Evolutionary conservation across 768 basidiomycete species (phyloP), one percentile per base, ranked within the genome.

Genomic region (Coprinopsis marcescibilis): DNA sequence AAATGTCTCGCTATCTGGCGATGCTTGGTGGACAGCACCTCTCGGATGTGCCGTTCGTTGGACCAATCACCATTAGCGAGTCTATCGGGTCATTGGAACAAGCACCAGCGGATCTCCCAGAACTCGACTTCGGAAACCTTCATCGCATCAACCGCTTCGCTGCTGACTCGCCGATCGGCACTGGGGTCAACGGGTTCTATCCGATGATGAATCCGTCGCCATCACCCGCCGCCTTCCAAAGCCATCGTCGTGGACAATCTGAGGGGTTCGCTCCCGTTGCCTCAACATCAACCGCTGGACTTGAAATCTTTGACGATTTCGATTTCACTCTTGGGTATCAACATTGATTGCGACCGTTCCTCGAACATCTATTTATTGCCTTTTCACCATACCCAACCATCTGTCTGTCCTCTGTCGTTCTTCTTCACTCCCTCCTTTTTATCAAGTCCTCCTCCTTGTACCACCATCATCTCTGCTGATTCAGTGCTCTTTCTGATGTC

Each of bases 11-110:
- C 3, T 49, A 37, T 21, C 39, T 49, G 7, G 48, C 42, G 5
- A 49, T 49, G 48, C 48, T 43, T 2, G 43, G 48, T 15, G 48
- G 41, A 8, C 42, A 49, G 26, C 33, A 43, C 42, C 24, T 49
- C n/a, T 44, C 48, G 3, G 41, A 23, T 23, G 43, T 37, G 13
- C 48, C 48, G 7, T 49, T 49, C 43, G 35, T 49, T 14, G 48
- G 48, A 8, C 48, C 48, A 4, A 27, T 38, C 47, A 42, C 39
- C 11, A 48, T 48, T 25, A 33, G 30, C 8, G 40, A 48, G 39
- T n/a, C 21, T 19, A 34, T 48, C 24, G 47, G 47, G 3, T 48
- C 47, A 6, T 7, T 48, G 5, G 27, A 43, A 34, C 40, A 42
- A 15, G 14, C 21, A 23, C 27, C 40, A 4, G 17, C 15, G 7